Conservation (phyloP, 169 alveolate genomes). For the Plasmodium ovale region DNA sequence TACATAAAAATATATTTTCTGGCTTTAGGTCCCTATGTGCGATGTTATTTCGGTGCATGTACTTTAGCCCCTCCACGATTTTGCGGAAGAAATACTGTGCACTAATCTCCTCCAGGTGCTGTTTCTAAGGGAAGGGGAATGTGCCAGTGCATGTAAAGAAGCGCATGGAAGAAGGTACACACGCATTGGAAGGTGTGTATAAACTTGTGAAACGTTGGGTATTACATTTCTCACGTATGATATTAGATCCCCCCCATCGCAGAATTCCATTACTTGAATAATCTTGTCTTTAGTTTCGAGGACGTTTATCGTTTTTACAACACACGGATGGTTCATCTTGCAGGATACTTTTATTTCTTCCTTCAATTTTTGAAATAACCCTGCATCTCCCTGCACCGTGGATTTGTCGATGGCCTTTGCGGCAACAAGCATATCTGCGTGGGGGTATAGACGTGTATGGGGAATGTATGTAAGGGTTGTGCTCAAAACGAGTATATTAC, state of each 20-base stretch:
- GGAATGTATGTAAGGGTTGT: neutral
- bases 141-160: neutral
- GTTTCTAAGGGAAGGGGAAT: slow-evolving; percentile 28
- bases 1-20: slow-evolving; percentile 92
- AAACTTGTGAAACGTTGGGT: neutral
- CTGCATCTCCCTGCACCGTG: slow-evolving; percentile 79
- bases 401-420: slow-evolving; percentile 82
- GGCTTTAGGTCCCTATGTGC: slow-evolving; percentile 95
- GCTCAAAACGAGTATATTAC: neutral
- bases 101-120: slow-evolving; percentile 79
- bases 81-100: slow-evolving; percentile 86
- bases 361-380: slow-evolving; percentile 77
- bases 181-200: too few relatives aligned
- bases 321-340: slow-evolving; percentile 84
- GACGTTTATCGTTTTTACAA: slow-evolving; percentile 84
- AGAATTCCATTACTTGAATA: slow-evolving; percentile 90
- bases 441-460: neutral
- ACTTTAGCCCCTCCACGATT: slow-evolving; percentile 84
- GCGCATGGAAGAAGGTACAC: neutral
- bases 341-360: slow-evolving; percentile 85
- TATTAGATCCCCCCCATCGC: slow-evolving; percentile 94
- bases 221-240: slow-evolving; percentile 89
- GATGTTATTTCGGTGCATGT: slow-evolving; percentile 87
- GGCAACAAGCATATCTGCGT: slow-evolving; percentile 72
- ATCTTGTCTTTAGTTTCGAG: slow-evolving; percentile 86